phyloP scores from a whole-genome alignment of 2,329 filamentous ascomycete genomes.

The Exophiala sp. region DNA sequence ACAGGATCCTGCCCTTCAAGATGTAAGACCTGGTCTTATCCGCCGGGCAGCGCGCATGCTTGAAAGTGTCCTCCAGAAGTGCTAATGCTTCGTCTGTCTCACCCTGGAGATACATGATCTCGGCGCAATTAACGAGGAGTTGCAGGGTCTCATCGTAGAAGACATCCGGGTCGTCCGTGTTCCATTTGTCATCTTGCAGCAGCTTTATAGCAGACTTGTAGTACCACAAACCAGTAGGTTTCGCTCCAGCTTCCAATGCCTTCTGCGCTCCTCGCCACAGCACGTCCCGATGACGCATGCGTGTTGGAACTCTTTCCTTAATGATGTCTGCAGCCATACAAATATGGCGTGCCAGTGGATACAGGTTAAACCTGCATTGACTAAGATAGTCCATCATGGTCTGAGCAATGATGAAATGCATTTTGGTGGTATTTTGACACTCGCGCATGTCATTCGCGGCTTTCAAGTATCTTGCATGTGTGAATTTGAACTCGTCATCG shows the following conservation, averaged over 20 bases:
- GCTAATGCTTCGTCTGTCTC: constrained; percentile 64
- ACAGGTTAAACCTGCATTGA: constrained; percentile 60
- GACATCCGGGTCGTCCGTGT: constrained; percentile 64
- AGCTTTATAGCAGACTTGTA: constrained; percentile 72
- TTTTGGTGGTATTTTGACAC: constrained; percentile 64
- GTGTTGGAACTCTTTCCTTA: constrained; percentile 58
- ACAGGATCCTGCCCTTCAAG: constrained; percentile 73
- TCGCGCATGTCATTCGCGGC: constrained; percentile 69
- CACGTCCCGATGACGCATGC: constrained; percentile 68
- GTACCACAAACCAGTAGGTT: constrained; percentile 77
- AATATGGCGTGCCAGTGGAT: constrained; percentile 76
- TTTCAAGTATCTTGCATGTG: constrained; percentile 81
- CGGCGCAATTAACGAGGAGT: constrained; percentile 73
- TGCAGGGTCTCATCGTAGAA: constrained; percentile 83
- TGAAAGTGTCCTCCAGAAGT: constrained; percentile 68
- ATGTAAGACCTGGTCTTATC: constrained; percentile 85
- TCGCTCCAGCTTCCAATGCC: constrained; percentile 77
- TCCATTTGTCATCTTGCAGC: constrained; percentile 78
- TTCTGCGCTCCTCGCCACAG: constrained; percentile 74
- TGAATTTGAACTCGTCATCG: constrained; percentile 83
- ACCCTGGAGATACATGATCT: constrained; percentile 77
- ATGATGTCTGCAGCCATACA: constrained; percentile 74
- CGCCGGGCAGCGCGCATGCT: constrained; percentile 64
- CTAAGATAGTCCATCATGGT: constrained; percentile 70
- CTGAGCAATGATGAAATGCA: constrained; percentile 88